phyloP scores from a whole-genome alignment of 352 stramenopile species.

The Sclerospora graminicola region DNA sequence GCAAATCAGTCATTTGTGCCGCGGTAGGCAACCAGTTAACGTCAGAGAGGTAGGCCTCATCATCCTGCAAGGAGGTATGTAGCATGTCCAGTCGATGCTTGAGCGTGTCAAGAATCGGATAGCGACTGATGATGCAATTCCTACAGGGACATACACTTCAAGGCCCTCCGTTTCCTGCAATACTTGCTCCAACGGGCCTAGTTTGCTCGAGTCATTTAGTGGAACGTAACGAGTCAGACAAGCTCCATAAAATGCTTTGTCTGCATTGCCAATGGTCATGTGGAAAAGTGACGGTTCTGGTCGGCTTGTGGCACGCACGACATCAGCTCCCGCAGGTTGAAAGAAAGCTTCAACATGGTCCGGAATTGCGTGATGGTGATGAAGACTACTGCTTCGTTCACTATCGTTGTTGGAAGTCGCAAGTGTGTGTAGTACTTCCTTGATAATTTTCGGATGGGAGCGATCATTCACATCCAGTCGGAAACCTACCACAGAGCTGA shows the following conservation, averaged over 20 bases:
- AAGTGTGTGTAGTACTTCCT: slow-evolving; percentile 63
- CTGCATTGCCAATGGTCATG: slow-evolving; percentile 72
- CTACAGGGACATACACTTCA: slow-evolving; percentile 63
- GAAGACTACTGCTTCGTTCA: slow-evolving; percentile 45
- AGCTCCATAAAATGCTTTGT: slow-evolving; percentile 75
- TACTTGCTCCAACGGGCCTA: slow-evolving; percentile 67
- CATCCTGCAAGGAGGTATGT: slow-evolving; percentile 44
- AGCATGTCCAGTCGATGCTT: slow-evolving; percentile 59
- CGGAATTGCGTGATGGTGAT: slow-evolving; percentile 67
- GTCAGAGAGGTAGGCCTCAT: slow-evolving; percentile 42
- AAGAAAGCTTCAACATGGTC: slow-evolving; percentile 83
- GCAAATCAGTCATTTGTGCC: slow-evolving; percentile 46
- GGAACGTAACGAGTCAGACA: slow-evolving; percentile 75
- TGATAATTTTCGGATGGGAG: slow-evolving; percentile 41
- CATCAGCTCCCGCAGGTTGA: slow-evolving; percentile 41
- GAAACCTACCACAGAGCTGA: slow-evolving; percentile 67
- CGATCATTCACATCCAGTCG: slow-evolving; percentile 53
- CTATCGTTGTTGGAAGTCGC: slow-evolving; percentile 28
- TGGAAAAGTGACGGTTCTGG: slow-evolving; percentile 67
- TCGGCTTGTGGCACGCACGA: slow-evolving; percentile 44
- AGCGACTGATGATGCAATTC: slow-evolving; percentile 75
- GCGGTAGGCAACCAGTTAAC: slow-evolving; percentile 45
- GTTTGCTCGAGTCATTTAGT: slow-evolving; percentile 47
- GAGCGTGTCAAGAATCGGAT: slow-evolving; percentile 72
- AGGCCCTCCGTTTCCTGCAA: slow-evolving; percentile 74